A percentile compares a stretch with the other conserved stretches of the same genome.
These are phyloP conservation scores for Friedmanniomyces simplex DNA, from an alignment of 495 filamentous ascomycete species.

Conservation along the genomic window DNA sequence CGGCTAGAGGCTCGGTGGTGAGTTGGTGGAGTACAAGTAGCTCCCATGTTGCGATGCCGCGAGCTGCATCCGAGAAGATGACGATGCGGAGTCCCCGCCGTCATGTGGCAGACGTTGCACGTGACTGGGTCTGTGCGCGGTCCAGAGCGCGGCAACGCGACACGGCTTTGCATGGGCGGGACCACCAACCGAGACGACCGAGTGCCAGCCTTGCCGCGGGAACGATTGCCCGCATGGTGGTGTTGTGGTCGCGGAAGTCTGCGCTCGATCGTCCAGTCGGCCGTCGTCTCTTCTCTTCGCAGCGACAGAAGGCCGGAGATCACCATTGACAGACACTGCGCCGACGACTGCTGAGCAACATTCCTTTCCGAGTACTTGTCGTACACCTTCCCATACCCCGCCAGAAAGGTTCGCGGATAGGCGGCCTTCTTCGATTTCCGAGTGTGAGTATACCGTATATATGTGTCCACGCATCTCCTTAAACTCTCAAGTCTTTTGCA, in stretches of 20 bases:
- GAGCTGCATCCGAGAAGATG: background rate
- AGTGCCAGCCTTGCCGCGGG: too few relatives aligned
- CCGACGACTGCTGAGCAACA: too few relatives aligned
- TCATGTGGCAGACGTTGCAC: background rate
- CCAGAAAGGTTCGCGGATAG: too few relatives aligned
- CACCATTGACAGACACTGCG: too few relatives aligned
- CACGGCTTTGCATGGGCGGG: background rate
- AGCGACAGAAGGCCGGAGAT: too few relatives aligned
- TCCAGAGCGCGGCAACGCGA: background rate
- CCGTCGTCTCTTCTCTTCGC: too few relatives aligned
- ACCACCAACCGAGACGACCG: background rate
- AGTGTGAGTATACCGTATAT: too few relatives aligned
- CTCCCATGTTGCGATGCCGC: constrained; percentile 1
- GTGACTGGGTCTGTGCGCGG: background rate
- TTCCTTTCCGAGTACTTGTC: too few relatives aligned
- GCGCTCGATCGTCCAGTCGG: too few relatives aligned
- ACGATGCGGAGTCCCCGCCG: constrained; percentile 1
- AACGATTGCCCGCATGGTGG: background rate
- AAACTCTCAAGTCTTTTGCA: background rate
- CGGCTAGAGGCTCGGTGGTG: background rate
- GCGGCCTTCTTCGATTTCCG: too few relatives aligned
- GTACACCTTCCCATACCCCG: too few relatives aligned
- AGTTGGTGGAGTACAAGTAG: background rate
- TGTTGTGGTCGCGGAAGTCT: too few relatives aligned
- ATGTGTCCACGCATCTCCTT: background rate